These are phyloP conservation scores for Rhodomyrtus psidioides DNA, from an alignment of 441 rosid genomes.

Conservation along the genomic window DNA sequence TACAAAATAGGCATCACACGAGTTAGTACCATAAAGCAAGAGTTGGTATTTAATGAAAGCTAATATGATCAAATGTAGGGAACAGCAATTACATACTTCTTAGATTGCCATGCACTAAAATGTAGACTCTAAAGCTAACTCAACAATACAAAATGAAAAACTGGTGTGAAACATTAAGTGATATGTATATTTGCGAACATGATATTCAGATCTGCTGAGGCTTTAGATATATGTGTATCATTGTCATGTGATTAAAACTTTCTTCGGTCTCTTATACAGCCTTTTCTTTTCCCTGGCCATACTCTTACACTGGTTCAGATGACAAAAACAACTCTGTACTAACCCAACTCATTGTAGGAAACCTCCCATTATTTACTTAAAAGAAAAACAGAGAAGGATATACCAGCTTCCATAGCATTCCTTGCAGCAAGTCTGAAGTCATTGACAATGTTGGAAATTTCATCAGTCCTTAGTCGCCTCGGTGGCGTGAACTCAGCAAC, in stretches of 20 bases:
- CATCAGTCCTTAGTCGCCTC: conserved; percentile 28
- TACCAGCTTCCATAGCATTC: conserved; percentile 59
- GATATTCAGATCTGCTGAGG: not conserved
- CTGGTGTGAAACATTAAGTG: not conserved
- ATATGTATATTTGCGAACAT: not conserved
- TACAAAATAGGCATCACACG: not conserved
- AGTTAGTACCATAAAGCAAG: not conserved
- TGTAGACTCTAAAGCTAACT: not conserved
- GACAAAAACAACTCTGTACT: not conserved
- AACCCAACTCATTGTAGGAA: not conserved
- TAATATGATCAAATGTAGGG: not conserved
- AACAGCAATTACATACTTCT: not conserved
- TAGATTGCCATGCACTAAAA: not conserved
- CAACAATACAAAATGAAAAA: not conserved
- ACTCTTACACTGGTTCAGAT: not conserved
- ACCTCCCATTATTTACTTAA: not conserved
- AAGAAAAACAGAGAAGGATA: not conserved
- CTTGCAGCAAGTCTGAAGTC: conserved; percentile 52
- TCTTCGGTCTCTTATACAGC: not conserved
- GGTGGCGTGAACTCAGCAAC: conserved; percentile 31
- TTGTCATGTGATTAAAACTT: not conserved
- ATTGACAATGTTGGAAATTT: conserved; percentile 38
- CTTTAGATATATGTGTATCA: not conserved
- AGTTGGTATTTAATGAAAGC: not conserved
- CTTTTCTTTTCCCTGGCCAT: not conserved